Conservation (phyloP, 257 asterid species). For the Haberlea rhodopensis region DNA sequence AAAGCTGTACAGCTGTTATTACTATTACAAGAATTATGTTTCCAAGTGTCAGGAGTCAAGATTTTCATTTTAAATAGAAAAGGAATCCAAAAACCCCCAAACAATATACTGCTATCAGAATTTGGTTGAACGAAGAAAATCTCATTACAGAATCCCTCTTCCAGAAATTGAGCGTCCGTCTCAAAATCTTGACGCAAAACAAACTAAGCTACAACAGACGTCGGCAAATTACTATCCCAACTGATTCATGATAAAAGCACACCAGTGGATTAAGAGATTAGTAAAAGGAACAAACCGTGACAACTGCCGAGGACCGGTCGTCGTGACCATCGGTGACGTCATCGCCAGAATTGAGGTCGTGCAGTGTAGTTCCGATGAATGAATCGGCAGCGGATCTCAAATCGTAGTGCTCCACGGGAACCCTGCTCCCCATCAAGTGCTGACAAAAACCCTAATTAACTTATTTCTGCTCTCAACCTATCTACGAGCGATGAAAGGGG, state of each 20-base stretch:
- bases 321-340: conserved; percentile 65
- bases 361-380: conserved; percentile 66
- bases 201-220: background rate
- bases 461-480: background rate
- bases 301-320: conserved; percentile 78
- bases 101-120: background rate
- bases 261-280: background rate
- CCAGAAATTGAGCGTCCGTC: conserved; percentile 10
- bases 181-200: conserved; percentile 8
- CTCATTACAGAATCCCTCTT: background rate
- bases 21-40: background rate
- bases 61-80: background rate
- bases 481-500: background rate
- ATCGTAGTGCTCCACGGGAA: conserved; percentile 75
- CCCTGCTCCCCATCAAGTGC: conserved; percentile 61
- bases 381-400: conserved; percentile 71
- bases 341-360: conserved; percentile 76
- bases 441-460: conserved; percentile 33
- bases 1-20: background rate
- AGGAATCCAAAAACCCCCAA: background rate
- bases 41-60: background rate
- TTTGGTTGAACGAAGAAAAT: background rate
- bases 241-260: conserved; percentile 9
- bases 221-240: no score
- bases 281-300: conserved; percentile 40